Evolutionary conservation across 768 basidiomycete genomes (phyloP).

Genomic region (Leccinum barrowsii): DNA sequence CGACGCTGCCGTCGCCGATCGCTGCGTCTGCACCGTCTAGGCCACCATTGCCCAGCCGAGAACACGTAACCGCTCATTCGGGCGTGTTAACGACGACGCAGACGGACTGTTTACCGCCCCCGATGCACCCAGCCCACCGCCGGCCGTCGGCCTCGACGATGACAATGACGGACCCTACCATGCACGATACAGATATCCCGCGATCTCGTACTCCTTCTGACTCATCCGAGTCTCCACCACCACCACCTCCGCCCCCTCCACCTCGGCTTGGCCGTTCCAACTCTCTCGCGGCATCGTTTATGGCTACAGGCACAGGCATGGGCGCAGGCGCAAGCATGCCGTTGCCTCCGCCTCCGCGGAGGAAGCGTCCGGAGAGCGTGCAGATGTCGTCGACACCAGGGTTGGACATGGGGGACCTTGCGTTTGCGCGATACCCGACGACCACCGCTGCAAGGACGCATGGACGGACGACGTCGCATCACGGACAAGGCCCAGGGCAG

Average conservation of each 20-base stretch:
- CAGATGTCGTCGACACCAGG: constrained; percentile 38
- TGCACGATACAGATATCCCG: constrained; percentile 24
- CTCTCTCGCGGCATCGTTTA: constrained; percentile 39
- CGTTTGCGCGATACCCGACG: constrained; percentile 11
- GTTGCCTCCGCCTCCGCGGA: constrained; percentile 45
- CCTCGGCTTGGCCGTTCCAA: constrained; percentile 49
- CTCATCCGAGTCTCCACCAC: background rate
- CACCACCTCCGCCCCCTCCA: constrained; percentile 17
- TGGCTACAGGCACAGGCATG: constrained; percentile 5
- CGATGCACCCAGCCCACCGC: constrained; percentile 53
- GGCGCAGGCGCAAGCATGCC: constrained; percentile 4
- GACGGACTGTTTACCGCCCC: constrained; percentile 33
- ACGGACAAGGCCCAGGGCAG: background rate
- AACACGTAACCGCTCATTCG: constrained; percentile 6
- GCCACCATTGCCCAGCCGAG: constrained; percentile 23
- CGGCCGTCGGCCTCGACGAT: constrained; percentile 26
- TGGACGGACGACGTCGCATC: constrained; percentile 18
- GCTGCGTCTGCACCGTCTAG: constrained; percentile 11
- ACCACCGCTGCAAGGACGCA: constrained; percentile 8
- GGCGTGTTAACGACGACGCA: constrained; percentile 3
- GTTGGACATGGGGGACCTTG: constrained; percentile 14
- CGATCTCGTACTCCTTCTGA: constrained; percentile 1
- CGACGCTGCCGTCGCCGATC: constrained; percentile 24
- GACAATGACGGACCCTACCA: constrained; percentile 17
- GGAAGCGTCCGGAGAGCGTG: constrained; percentile 62